Base-by-base conservation (phyloP, 2,329 filamentous ascomycete species). In the Phaeosphaeria sp. region DNA sequence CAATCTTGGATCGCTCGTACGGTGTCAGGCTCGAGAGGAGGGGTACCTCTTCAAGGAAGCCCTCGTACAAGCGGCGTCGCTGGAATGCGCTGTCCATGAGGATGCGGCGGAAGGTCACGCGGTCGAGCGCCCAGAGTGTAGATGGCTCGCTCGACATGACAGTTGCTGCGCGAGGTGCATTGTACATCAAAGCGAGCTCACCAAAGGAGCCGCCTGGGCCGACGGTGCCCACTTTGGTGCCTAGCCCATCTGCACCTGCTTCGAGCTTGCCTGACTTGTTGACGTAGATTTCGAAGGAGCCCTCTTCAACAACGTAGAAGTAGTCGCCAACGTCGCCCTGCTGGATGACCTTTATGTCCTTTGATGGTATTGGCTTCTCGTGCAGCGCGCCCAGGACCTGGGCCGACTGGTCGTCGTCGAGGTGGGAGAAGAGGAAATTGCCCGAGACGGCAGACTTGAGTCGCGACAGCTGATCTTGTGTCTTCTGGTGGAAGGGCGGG, bases 51-150 rank as follows among this genome's bases (percentile, higher is more conserved):
- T 96, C 93, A 21, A 99, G 84, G 83, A 99, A 98, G 67, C 89
- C 92, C 80, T 99, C 95, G 79, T 98, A 98, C 89, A 98, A 94
- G 72, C 94, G 91, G 68, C 95, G 89, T 55, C 94, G 91, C 69
- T 96, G 92, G 81, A 97, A 98, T 3, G 95, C 96, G 41, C 92
- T 96, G 80, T 98, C 94, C 93, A 99, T 97, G 62, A 99, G 84
- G 64, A 99, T 98, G 60, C 95, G 91, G 68, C 95, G 92, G 85
- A 99, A 99, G 10, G 95, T 99, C 62, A 97, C 85, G 52, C 95
- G 92, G 75, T 99, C 95, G 50, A 99, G 84, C 20, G 93, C 93
- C 95, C 95, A 99, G 10, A 99, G 85, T 3, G 90, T 93, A 72
- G 90, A 93, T 2, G 89, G 77, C 70, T 96, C 91, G 13, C 90